Conservation (phyloP, 1,284 basidiomycete genomes). For the Malassezia slooffiae region DNA sequence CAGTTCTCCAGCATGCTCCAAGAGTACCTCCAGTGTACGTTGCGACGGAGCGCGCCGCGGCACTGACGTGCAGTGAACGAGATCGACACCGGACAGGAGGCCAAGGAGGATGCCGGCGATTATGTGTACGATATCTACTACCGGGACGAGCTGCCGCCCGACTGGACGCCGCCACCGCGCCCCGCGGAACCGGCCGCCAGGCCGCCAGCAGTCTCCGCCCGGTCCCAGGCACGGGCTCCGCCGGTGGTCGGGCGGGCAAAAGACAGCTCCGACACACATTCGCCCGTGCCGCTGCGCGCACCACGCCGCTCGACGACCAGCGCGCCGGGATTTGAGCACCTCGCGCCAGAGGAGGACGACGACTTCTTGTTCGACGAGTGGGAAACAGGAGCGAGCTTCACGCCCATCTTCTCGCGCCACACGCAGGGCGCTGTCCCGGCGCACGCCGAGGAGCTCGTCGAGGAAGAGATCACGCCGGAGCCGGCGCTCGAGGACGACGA, state of each 20-base stretch:
- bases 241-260: slow-evolving; percentile 22
- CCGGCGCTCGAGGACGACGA: slow-evolving; percentile 31
- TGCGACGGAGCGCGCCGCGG: neutral
- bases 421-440: too few species aligned
- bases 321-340: slow-evolving; percentile 14
- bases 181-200: neutral
- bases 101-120: slow-evolving; percentile 21
- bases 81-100: slow-evolving; percentile 1
- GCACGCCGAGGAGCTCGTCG: too few species aligned
- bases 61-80: neutral
- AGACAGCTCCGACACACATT: neutral
- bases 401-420: slow-evolving; percentile 8
- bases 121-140: slow-evolving; percentile 45
- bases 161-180: slow-evolving; percentile 7
- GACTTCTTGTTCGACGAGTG: slow-evolving; percentile 7
- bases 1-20: slow-evolving; percentile 6
- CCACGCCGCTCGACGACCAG: slow-evolving; percentile 10
- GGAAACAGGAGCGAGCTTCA: slow-evolving; percentile 4
- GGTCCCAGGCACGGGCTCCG: slow-evolving; percentile 17
- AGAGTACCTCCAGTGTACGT: slow-evolving; percentile 13
- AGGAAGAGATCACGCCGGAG: neutral
- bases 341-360: neutral
- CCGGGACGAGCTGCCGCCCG: slow-evolving; percentile 23
- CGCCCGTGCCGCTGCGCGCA: slow-evolving; percentile 14
- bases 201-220: slow-evolving; percentile 15